phyloP scores from a whole-genome alignment of 495 filamentous ascomycete species.

The Lophium mytilinum region DNA sequence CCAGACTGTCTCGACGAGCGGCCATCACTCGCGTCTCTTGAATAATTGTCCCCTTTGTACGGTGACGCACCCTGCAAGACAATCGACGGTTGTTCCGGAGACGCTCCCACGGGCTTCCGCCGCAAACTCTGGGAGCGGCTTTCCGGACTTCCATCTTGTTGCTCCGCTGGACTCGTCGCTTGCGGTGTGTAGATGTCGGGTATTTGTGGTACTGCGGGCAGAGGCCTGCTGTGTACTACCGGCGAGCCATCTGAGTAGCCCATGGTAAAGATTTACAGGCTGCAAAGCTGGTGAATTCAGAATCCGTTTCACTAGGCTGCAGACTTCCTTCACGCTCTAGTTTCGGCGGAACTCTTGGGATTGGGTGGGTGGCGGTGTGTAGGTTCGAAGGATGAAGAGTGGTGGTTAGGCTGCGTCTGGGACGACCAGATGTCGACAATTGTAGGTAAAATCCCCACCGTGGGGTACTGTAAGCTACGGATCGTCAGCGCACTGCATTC shows the following conservation, averaged over 20 bases:
- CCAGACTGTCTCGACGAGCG: constrained; percentile 21
- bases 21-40: constrained; percentile 11
- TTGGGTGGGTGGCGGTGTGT: too few species aligned
- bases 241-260: constrained; percentile 7
- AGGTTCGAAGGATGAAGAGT: too few species aligned
- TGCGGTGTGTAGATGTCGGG: neutral
- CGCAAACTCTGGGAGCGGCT: constrained; percentile 20
- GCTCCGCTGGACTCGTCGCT: neutral
- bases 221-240: constrained; percentile 5
- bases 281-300: neutral
- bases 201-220: constrained; percentile 5
- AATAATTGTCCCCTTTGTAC: constrained; percentile 15
- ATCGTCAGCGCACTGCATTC: too few species aligned
- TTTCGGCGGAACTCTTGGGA: too few species aligned
- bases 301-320: too few species aligned
- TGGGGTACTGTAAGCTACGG: too few species aligned
- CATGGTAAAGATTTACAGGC: constrained; percentile 13
- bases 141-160: neutral
- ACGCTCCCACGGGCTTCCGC: constrained; percentile 17
- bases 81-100: constrained; percentile 4
- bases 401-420: too few species aligned
- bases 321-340: too few species aligned
- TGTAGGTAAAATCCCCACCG: too few species aligned
- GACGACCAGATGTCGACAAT: too few species aligned
- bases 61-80: constrained; percentile 1